Evolutionary conservation across 768 basidiomycete species (phyloP).

Genomic region (Agaricus bisporus): DNA sequence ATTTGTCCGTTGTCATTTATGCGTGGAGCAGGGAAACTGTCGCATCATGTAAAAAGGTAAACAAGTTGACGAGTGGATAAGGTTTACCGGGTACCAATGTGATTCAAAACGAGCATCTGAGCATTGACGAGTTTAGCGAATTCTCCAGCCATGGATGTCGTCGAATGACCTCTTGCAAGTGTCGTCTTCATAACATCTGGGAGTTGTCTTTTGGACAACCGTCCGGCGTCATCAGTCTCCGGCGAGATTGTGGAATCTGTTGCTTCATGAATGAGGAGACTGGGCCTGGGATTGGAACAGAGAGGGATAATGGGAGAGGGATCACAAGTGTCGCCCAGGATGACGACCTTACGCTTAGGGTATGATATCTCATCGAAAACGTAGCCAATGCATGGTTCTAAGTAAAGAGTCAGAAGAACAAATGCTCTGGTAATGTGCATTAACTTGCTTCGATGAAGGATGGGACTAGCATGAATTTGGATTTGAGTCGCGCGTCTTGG

Average conservation of each 20-base stretch:
- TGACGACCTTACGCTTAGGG: constrained; percentile 56
- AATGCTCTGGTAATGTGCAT: background rate
- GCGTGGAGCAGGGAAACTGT: constrained; percentile 50
- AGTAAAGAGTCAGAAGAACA: background rate
- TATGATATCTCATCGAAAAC: constrained; percentile 53
- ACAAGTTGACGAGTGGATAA: constrained; percentile 1
- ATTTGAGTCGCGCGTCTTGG: constrained; percentile 30
- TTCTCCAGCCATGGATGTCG: constrained; percentile 68
- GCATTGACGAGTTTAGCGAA: constrained; percentile 65
- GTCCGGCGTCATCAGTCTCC: constrained; percentile 39
- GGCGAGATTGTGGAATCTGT: constrained; percentile 69
- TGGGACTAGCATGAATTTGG: constrained; percentile 68
- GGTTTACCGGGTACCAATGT: constrained; percentile 60
- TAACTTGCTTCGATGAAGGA: constrained; percentile 64
- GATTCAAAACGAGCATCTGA: constrained; percentile 64
- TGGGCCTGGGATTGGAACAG: constrained; percentile 39
- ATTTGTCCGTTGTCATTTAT: constrained; percentile 18
- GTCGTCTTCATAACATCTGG: constrained; percentile 42
- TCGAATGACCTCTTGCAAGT: constrained; percentile 70
- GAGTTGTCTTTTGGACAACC: constrained; percentile 33
- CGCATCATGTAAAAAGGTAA: background rate
- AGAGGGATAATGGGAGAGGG: constrained; percentile 54
- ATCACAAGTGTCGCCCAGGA: constrained; percentile 77
- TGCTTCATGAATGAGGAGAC: constrained; percentile 81
- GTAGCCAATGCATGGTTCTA: constrained; percentile 79